phyloP scores from a whole-genome alignment of 208 protist genomes.

The Spongospora subterranea region DNA sequence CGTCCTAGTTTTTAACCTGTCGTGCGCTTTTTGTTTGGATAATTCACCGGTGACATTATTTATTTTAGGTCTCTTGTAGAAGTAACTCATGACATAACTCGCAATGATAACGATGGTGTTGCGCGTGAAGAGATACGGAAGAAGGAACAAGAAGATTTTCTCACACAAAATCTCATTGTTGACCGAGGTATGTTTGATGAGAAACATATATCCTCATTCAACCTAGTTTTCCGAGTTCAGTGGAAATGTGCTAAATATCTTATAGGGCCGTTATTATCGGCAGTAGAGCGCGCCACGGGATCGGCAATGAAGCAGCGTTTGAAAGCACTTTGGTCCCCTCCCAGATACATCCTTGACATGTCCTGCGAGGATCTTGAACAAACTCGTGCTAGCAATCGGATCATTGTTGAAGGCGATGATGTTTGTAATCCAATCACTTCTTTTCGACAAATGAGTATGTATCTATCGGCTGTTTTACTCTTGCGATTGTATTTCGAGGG shows the following conservation, averaged over 20 bases:
- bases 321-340: constrained; percentile 74
- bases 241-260: no score
- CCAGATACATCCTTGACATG: constrained; percentile 68
- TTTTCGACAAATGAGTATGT: constrained; percentile 72
- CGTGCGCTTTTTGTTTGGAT: no score
- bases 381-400: constrained; percentile 77
- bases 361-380: constrained; percentile 58
- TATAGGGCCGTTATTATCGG: constrained; percentile 73
- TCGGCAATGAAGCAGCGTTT: constrained; percentile 73
- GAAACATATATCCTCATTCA: no score
- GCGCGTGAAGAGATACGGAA: background rate
- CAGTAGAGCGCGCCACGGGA: constrained; percentile 76
- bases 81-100: background rate
- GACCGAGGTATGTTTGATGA: constrained; percentile 66
- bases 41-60: no score
- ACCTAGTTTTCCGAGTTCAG: no score
- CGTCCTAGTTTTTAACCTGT: no score
- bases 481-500: background rate
- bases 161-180: constrained; percentile 31
- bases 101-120: background rate
- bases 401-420: constrained; percentile 79
- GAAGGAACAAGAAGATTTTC: constrained; percentile 36
- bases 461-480: background rate
- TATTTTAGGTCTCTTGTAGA: background rate
- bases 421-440: constrained; percentile 76